phyloP scores from a whole-genome alignment of 2,329 filamentous ascomycete genomes.

The Byssoonygena ceratinophila region DNA sequence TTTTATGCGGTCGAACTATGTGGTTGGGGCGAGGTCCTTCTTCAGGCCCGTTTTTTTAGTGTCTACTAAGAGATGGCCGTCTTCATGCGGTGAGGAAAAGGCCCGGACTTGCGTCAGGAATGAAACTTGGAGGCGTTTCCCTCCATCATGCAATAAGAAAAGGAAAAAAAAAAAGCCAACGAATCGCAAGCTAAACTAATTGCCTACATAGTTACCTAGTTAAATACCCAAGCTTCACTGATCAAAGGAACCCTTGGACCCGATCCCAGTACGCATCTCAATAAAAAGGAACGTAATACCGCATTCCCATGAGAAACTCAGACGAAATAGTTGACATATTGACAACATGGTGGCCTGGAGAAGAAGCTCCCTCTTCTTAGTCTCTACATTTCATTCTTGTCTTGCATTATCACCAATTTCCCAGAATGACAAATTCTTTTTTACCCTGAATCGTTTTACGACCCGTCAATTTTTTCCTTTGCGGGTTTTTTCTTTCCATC shows the following conservation, averaged over 20 bases:
- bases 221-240: background rate
- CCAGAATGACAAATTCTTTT: slow-evolving; percentile 6
- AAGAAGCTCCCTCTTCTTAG: background rate
- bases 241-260: background rate
- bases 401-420: background rate
- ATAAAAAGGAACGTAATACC: background rate
- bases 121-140: slow-evolving; percentile 11
- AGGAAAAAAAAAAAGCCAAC: background rate
- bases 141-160: background rate
- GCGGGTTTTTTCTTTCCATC: background rate
- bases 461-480: slow-evolving; percentile 1
- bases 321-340: background rate
- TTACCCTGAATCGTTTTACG: background rate
- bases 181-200: background rate
- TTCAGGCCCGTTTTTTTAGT: background rate
- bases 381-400: background rate
- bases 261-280: background rate
- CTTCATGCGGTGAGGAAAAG: slow-evolving; percentile 3
- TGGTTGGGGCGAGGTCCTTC: background rate
- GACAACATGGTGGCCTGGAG: background rate
- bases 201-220: background rate
- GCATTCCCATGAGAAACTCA: background rate
- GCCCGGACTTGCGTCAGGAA: slow-evolving; percentile 4
- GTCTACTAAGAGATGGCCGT: background rate
- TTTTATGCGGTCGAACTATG: background rate